A percentile compares a stretch with the other conserved stretches of the same genome.
These are phyloP conservation scores for Alternaria arbusti DNA, from an alignment of 2,329 filamentous ascomycete species.

Conservation along the genomic window DNA sequence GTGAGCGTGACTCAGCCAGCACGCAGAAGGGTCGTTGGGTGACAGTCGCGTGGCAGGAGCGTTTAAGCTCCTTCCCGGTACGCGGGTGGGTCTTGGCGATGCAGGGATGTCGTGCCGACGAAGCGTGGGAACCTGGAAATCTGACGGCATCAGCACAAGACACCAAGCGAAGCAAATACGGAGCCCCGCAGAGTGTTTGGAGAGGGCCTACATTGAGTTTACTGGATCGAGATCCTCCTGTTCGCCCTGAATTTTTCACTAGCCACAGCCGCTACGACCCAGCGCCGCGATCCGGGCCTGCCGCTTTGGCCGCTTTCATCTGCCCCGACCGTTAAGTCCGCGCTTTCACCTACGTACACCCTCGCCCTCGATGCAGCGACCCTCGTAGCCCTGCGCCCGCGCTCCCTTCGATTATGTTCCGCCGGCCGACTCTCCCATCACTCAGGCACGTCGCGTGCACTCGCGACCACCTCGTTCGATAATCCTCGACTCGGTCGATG, in stretches of 20 bases:
- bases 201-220: neutral
- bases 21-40: neutral
- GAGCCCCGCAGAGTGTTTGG: conserved; percentile 9
- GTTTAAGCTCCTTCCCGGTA: conserved; percentile 10
- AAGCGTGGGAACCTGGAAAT: conserved; percentile 21
- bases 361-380: conserved; percentile 23
- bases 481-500: conserved; percentile 29
- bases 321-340: conserved; percentile 11
- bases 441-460: conserved; percentile 39
- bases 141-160: conserved; percentile 22
- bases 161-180: neutral
- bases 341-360: conserved; percentile 8
- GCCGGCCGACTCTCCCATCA: conserved; percentile 20
- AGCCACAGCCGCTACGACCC: neutral
- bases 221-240: neutral
- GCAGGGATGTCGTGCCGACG: conserved; percentile 13
- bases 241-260: neutral
- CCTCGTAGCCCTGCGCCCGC: conserved; percentile 22
- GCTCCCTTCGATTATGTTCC: conserved; percentile 40
- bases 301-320: conserved; percentile 21
- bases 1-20: neutral
- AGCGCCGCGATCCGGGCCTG: conserved; percentile 15
- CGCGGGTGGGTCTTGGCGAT: conserved; percentile 11
- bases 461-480: conserved; percentile 23
- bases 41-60: neutral